Evolutionary conservation across 805 yeast genomes (phyloP).

Genomic region (Cyberlindnera amylophila): DNA sequence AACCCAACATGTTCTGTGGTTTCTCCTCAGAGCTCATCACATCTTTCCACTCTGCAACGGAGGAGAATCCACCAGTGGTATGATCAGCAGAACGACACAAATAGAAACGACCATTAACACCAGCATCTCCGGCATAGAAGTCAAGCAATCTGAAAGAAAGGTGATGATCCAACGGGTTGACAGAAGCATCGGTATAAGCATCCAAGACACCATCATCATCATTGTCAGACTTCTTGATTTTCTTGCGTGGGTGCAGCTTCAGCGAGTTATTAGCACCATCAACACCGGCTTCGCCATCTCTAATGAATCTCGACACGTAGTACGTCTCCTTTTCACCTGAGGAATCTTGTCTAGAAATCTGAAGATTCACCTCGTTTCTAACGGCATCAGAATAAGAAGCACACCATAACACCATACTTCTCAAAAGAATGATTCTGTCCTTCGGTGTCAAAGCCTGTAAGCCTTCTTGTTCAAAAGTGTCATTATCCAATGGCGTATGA

Average conservation of each 20-base stretch:
- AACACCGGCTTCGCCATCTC: constrained; percentile 22
- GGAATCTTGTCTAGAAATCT: constrained; percentile 16
- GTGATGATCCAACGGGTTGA: constrained; percentile 20
- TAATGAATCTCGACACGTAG: constrained; percentile 24
- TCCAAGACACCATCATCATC: constrained; percentile 5
- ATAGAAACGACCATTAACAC: constrained; percentile 24
- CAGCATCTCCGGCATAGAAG: constrained; percentile 28
- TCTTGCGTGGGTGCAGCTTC: constrained; percentile 16
- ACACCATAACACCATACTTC: constrained; percentile 24
- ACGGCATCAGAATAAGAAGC: constrained; percentile 18
- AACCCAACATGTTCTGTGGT: constrained; percentile 9
- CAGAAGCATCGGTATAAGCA: constrained; percentile 18
- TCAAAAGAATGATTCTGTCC: constrained; percentile 24
- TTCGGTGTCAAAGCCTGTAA: constrained; percentile 18
- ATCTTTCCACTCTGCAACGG: constrained; percentile 12
- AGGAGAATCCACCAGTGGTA: constrained; percentile 16
- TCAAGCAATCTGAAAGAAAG: constrained; percentile 24
- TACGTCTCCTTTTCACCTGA: constrained; percentile 26
- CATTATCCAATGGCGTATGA: constrained; percentile 22
- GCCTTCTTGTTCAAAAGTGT: constrained; percentile 18
- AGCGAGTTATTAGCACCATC: constrained; percentile 16
- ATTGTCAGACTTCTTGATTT: constrained; percentile 8
- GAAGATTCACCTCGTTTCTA: constrained; percentile 12
- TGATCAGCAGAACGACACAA: constrained; percentile 22
- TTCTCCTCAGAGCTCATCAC: constrained; percentile 7